Evolutionary conservation across 306 rosid species (phyloP).

Genomic region (Trifolium subterraneum): DNA sequence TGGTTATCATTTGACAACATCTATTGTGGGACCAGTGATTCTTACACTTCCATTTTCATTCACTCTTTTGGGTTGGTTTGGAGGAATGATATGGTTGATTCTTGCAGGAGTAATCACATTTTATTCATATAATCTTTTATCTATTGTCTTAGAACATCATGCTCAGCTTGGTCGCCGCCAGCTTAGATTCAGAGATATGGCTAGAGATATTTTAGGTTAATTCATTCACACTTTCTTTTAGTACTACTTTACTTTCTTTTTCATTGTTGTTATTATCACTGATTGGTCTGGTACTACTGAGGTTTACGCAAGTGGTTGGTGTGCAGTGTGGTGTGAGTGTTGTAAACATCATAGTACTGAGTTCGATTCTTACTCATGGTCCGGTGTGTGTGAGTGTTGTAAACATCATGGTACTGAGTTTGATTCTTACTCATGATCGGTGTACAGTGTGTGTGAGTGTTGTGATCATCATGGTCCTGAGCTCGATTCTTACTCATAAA

Average conservation of each 20-base stretch:
- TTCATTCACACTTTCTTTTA: background rate
- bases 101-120: slow-evolving; percentile 60
- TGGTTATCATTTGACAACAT: slow-evolving; percentile 86
- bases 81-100: slow-evolving; percentile 67
- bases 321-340: background rate
- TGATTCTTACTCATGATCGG: too few relatives aligned
- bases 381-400: background rate
- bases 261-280: background rate
- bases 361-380: background rate
- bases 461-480: background rate
- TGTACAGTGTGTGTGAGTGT: background rate
- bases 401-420: too few relatives aligned
- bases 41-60: slow-evolving; percentile 73
- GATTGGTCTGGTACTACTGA: background rate
- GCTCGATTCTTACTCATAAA: too few relatives aligned
- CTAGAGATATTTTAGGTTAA: slow-evolving; percentile 65
- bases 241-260: slow-evolving; percentile 8
- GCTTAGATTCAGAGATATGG: slow-evolving; percentile 75
- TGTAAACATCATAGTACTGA: background rate
- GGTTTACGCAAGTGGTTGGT: background rate
- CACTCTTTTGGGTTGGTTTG: slow-evolving; percentile 74
- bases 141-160: slow-evolving; percentile 73
- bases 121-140: slow-evolving; percentile 80
- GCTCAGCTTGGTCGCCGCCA: slow-evolving; percentile 75
- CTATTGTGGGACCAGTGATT: slow-evolving; percentile 72